Conservation (phyloP, 2,329 filamentous ascomycete species). For the Huntiella omanensis region DNA sequence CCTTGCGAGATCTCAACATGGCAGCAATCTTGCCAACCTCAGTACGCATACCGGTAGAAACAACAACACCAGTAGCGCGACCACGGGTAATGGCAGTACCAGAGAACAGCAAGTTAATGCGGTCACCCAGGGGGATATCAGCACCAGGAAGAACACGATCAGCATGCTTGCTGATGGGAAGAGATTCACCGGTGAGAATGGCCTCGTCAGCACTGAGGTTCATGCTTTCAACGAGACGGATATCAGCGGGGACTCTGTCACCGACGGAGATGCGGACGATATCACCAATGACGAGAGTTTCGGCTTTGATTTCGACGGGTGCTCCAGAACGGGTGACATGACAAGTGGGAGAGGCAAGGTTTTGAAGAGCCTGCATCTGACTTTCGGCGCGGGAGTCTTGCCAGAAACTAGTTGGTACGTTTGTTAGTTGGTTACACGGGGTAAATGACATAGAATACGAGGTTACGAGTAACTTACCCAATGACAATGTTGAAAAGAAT, state of each 20-base stretch:
- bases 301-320: constrained; percentile 32
- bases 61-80: constrained; percentile 48
- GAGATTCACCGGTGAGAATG: constrained; percentile 53
- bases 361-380: constrained; percentile 41
- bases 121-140: constrained; percentile 46
- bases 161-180: constrained; percentile 48
- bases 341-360: constrained; percentile 38
- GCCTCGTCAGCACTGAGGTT: constrained; percentile 64
- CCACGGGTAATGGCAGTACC: constrained; percentile 55
- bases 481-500: constrained; percentile 50
- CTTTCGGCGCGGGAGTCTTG: constrained; percentile 44
- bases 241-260: constrained; percentile 51
- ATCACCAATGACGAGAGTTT: constrained; percentile 45
- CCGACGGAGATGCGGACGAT: constrained; percentile 43
- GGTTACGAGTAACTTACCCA: constrained; percentile 26
- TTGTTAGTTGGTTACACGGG: not conserved
- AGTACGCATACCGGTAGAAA: constrained; percentile 53
- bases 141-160: constrained; percentile 32
- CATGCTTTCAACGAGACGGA: constrained; percentile 45
- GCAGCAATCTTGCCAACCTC: constrained; percentile 61
- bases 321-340: constrained; percentile 36
- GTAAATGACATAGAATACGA: not conserved
- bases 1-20: constrained; percentile 39
- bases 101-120: constrained; percentile 52
- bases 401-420: constrained; percentile 8